Conservation (phyloP, 2,329 filamentous ascomycete genomes). For the Beauveria medogensis region DNA sequence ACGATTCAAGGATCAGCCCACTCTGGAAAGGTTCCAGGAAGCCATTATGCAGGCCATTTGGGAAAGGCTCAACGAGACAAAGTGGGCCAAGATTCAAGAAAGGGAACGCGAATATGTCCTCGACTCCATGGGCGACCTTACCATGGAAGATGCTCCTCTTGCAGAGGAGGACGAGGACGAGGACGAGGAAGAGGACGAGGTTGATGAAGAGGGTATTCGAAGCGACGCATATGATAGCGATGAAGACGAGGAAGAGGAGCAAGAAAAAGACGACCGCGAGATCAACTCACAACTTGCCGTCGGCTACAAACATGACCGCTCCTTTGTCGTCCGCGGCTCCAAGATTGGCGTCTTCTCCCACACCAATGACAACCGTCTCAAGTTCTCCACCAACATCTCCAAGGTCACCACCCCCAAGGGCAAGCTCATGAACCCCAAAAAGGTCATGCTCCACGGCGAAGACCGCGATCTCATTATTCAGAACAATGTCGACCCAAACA, state of each 20-base stretch:
- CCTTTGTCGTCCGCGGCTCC: constrained; percentile 91
- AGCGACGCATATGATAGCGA: constrained; percentile 63
- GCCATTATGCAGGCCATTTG: constrained; percentile 92
- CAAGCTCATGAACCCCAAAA: constrained; percentile 85
- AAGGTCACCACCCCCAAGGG: constrained; percentile 86
- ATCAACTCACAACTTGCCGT: constrained; percentile 92
- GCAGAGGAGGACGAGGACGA: constrained; percentile 39
- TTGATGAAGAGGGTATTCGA: constrained; percentile 50
- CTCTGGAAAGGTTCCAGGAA: constrained; percentile 81
- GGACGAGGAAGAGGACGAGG: constrained; percentile 46
- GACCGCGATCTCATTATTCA: constrained; percentile 87
- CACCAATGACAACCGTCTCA: constrained; percentile 80
- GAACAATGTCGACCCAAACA: constrained; percentile 75
- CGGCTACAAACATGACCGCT: constrained; percentile 93
- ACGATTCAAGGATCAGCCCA: constrained; percentile 76
- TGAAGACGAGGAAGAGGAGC: constrained; percentile 70
- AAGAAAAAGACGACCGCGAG: constrained; percentile 61
- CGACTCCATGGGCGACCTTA: constrained; percentile 89
- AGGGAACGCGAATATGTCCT: constrained; percentile 89
- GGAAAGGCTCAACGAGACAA: constrained; percentile 90
- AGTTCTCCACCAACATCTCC: constrained; percentile 95
- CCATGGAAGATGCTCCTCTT: constrained; percentile 68
- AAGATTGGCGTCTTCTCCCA: constrained; percentile 99
- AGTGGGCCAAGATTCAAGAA: constrained; percentile 90
- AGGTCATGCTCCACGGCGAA: constrained; percentile 91